Percentiles rank a stretch among this genome's conserved stretches.
These are phyloP conservation scores for Mycena citricolor DNA, from an alignment of 1,284 basidiomycete species.

Conservation along the genomic window DNA sequence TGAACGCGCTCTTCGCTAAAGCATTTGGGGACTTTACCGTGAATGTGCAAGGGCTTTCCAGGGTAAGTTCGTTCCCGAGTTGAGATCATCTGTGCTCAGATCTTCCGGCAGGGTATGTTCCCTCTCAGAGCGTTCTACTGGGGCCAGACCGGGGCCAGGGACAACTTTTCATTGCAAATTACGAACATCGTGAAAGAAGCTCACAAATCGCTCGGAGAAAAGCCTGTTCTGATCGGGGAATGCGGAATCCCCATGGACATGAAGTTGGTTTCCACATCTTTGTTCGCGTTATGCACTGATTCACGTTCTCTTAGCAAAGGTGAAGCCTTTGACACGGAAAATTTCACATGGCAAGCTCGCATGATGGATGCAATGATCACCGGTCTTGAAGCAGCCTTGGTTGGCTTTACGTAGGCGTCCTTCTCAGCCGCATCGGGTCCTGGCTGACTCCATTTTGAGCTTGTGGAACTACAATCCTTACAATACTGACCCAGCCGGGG, in stretches of 20 bases:
- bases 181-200: conserved; percentile 72
- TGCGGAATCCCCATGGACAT: conserved; percentile 93
- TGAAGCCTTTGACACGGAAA: conserved; percentile 68
- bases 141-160: conserved; percentile 75
- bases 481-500: conserved; percentile 79
- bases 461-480: conserved; percentile 95
- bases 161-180: conserved; percentile 84
- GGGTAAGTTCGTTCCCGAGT: conserved; percentile 47
- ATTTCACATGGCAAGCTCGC: conserved; percentile 78
- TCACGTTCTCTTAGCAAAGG: conserved; percentile 48
- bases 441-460: conserved; percentile 40
- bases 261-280: conserved; percentile 53
- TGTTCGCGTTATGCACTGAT: neutral
- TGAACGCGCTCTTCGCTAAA: conserved; percentile 83
- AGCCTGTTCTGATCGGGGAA: conserved; percentile 85
- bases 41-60: conserved; percentile 86
- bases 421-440: neutral
- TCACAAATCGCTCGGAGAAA: conserved; percentile 70
- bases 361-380: conserved; percentile 92
- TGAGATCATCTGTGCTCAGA: neutral
- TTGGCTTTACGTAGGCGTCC: conserved; percentile 73
- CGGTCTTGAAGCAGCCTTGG: conserved; percentile 68
- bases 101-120: conserved; percentile 73
- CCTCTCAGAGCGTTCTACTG: conserved; percentile 79
- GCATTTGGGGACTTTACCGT: conserved; percentile 80